Evolutionary conservation across 164 flowering plant species (phyloP).

Genomic region (Chimonanthus salicifolius): DNA sequence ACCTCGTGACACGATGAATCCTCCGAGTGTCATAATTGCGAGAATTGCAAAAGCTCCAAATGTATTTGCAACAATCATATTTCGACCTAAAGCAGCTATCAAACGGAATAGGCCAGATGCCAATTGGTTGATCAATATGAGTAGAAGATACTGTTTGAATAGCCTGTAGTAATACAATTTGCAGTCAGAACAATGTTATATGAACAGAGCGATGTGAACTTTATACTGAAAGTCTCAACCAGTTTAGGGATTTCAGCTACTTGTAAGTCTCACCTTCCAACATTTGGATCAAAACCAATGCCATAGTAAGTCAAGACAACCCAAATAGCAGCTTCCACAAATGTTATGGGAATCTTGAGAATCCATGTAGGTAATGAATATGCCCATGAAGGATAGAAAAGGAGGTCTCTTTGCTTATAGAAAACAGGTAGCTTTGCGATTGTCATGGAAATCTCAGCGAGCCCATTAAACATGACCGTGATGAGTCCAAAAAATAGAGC

Average conservation of each 20-base stretch:
- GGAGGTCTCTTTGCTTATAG: slow-evolving; percentile 18
- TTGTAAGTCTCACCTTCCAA: slow-evolving; percentile 11
- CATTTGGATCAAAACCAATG: slow-evolving; percentile 19
- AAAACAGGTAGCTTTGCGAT: slow-evolving; percentile 19
- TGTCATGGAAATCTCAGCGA: slow-evolving; percentile 16
- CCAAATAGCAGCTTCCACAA: slow-evolving; percentile 12
- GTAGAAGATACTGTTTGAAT: not conserved
- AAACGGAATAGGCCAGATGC: slow-evolving; percentile 14
- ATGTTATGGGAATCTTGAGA: slow-evolving; percentile 14
- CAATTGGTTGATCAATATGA: slow-evolving; percentile 2
- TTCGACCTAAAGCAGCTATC: slow-evolving; percentile 9
- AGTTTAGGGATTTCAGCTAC: not conserved
- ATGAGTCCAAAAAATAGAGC: slow-evolving; percentile 15
- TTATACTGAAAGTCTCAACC: not conserved
- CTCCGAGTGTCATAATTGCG: slow-evolving; percentile 13
- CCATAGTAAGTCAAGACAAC: slow-evolving; percentile 14
- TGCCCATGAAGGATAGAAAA: slow-evolving; percentile 18
- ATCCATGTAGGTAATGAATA: slow-evolving; percentile 16
- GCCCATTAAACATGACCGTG: slow-evolving; percentile 13
- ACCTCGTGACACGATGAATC: slow-evolving; percentile 17
- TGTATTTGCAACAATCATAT: slow-evolving; percentile 19
- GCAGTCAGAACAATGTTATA: not conserved
- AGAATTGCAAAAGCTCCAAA: slow-evolving; percentile 17
- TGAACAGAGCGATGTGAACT: not conserved
- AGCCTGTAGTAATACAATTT: slow-evolving; percentile 9